These are phyloP conservation scores for Astragalus glycyphyllos DNA, from an alignment of 306 rosid genomes.

Conservation along the genomic window DNA sequence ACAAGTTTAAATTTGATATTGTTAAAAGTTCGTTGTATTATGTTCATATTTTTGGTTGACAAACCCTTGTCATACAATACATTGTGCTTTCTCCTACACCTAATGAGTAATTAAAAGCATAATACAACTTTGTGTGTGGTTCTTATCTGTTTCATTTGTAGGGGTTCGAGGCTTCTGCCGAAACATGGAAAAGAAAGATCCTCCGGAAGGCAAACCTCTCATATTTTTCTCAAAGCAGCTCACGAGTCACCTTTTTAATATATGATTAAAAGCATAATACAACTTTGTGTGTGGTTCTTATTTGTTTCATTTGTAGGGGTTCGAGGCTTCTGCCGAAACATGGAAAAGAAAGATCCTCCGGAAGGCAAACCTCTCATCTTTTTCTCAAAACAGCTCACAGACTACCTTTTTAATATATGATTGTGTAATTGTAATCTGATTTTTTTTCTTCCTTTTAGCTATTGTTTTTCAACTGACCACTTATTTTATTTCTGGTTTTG, in stretches of 20 bases:
- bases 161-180: conserved; percentile 39
- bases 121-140: neutral
- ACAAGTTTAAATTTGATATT: conserved; percentile 16
- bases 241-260: too few species aligned
- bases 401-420: conserved; percentile 37
- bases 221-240: conserved; percentile 20
- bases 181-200: conserved; percentile 46
- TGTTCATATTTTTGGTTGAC: conserved; percentile 36
- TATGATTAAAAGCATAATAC: neutral
- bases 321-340: conserved; percentile 39
- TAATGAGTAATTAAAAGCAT: conserved; percentile 16
- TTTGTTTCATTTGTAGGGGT: conserved; percentile 41
- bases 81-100: conserved; percentile 13
- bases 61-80: conserved; percentile 8
- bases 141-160: conserved; percentile 30
- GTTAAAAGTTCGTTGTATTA: neutral
- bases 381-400: conserved; percentile 10
- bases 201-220: conserved; percentile 38
- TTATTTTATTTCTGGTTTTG: conserved; percentile 35
- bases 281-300: neutral
- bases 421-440: neutral
- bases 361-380: conserved; percentile 40
- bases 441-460: neutral
- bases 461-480: conserved; percentile 1
- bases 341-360: conserved; percentile 41